phyloP scores from a whole-genome alignment of 2,329 filamentous ascomycete genomes.

The Pezicula neosporulosa region DNA sequence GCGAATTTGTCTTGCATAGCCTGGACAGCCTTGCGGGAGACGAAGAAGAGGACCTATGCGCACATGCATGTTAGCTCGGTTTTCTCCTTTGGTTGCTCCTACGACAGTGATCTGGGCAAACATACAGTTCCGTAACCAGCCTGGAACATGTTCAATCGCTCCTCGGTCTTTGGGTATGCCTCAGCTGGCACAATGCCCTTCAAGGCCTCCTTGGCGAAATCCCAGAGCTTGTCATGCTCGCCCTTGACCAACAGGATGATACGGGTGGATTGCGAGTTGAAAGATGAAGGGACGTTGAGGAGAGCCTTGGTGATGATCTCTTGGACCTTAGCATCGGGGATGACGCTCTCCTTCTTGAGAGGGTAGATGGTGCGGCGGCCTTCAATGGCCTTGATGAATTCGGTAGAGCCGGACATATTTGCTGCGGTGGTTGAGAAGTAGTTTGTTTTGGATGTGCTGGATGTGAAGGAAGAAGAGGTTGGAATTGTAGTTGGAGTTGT shows the following conservation, averaged over 20 bases:
- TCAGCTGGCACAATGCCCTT: slow-evolving; percentile 62
- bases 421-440: slow-evolving; percentile 10
- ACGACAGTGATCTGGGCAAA: slow-evolving; percentile 14
- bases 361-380: slow-evolving; percentile 67
- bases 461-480: background rate
- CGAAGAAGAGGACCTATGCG: slow-evolving; percentile 74
- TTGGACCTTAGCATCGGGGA: slow-evolving; percentile 55
- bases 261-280: slow-evolving; percentile 86
- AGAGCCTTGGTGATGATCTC: slow-evolving; percentile 64
- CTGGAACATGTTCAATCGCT: slow-evolving; percentile 52
- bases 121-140: slow-evolving; percentile 72
- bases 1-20: slow-evolving; percentile 66
- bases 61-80: background rate
- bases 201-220: slow-evolving; percentile 61
- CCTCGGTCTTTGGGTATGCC: slow-evolving; percentile 15
- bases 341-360: slow-evolving; percentile 60
- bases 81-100: background rate
- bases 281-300: slow-evolving; percentile 70
- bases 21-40: slow-evolving; percentile 67
- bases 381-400: slow-evolving; percentile 59
- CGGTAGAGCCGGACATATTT: slow-evolving; percentile 38
- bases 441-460: background rate
- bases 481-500: background rate
- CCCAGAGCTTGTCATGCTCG: slow-evolving; percentile 88
- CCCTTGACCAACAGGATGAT: slow-evolving; percentile 73